Percentiles rank a stretch among this genome's conserved stretches.
Conservation (phyloP, 169 alveolate species). For the Eimeria acervulina region DNA sequence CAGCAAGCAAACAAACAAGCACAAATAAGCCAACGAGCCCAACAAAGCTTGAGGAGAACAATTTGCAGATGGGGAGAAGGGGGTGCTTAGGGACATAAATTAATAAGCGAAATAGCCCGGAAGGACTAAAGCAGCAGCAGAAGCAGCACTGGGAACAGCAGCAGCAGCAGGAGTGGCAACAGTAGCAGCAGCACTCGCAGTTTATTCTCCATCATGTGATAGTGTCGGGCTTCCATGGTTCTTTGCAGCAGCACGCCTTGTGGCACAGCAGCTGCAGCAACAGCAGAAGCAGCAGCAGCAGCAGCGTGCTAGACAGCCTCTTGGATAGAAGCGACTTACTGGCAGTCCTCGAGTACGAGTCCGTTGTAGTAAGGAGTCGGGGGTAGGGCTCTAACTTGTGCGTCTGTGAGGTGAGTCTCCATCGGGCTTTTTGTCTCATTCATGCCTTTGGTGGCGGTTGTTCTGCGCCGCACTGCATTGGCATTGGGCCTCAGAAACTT, state of each 20-base stretch:
- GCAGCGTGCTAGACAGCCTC: background rate
- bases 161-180: background rate
- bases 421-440: background rate
- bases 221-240: background rate
- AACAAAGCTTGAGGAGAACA: background rate
- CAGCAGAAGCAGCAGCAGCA: background rate
- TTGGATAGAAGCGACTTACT: background rate
- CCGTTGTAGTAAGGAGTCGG: constrained; percentile 83
- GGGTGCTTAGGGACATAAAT: background rate
- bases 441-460: constrained; percentile 14
- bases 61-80: background rate
- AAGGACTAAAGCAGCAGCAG: background rate
- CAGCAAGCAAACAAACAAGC: background rate
- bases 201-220: background rate
- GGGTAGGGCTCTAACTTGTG: constrained; percentile 50
- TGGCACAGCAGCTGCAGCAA: background rate
- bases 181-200: background rate
- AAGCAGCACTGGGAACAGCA: background rate
- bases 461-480: constrained; percentile 47
- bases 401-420: constrained; percentile 25
- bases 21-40: background rate
- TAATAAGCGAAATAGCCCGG: background rate
- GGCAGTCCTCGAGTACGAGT: constrained; percentile 77
- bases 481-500: constrained; percentile 46
- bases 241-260: background rate